These are phyloP conservation scores for Lecanicillium sp. DNA, from an alignment of 2,329 filamentous ascomycete species.

Conservation along the genomic window DNA sequence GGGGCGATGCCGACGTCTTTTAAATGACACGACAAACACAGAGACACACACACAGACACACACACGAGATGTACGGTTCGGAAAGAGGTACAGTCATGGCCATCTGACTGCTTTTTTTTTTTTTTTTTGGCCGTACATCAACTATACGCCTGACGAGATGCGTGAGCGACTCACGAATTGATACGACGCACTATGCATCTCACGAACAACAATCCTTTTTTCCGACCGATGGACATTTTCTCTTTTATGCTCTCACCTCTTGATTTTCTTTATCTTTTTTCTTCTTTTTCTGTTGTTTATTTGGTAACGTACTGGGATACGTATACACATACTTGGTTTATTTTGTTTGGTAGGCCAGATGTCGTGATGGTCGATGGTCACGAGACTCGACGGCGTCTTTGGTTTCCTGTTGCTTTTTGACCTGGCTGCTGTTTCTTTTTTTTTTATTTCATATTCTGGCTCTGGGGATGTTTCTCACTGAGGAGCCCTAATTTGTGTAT, in stretches of 20 bases:
- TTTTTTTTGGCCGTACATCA: too few relatives aligned
- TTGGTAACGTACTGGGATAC: slow-evolving; percentile 8
- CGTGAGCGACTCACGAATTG: neutral
- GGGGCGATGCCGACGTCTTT: slow-evolving; percentile 60
- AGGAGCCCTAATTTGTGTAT: slow-evolving; percentile 8
- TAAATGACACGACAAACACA: slow-evolving; percentile 24
- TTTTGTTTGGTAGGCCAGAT: neutral
- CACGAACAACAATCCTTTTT: slow-evolving; percentile 3
- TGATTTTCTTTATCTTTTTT: neutral
- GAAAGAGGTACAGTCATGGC: too few relatives aligned
- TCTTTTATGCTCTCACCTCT: neutral
- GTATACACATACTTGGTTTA: slow-evolving; percentile 9
- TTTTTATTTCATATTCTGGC: neutral
- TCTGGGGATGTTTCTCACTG: neutral
- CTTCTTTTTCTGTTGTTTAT: neutral
- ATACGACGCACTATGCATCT: slow-evolving; percentile 7
- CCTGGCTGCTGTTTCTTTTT: neutral
- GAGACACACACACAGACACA: neutral
- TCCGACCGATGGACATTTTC: neutral
- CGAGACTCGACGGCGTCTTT: neutral
- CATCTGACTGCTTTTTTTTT: too few relatives aligned
- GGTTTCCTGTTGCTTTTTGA: too few relatives aligned
- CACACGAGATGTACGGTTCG: too few relatives aligned
- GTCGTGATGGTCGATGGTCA: neutral
- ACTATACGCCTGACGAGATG: slow-evolving; percentile 2